These are phyloP conservation scores for Catharanthus roseus DNA, from an alignment of 257 asterid genomes.

Conservation along the genomic window DNA sequence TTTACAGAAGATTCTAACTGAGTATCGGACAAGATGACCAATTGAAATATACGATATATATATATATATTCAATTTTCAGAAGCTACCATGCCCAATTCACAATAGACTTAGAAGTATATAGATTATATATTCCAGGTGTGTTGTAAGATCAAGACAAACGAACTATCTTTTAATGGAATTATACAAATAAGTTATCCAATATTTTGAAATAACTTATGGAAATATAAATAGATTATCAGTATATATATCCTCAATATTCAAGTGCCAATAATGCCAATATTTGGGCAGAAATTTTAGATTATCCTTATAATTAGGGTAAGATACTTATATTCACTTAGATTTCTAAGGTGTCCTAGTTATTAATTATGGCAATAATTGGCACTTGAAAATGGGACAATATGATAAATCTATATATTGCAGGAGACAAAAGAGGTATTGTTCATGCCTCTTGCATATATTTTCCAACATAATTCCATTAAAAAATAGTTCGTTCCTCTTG, in stretches of 20 bases:
- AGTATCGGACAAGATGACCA: too few relatives aligned
- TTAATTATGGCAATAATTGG: background rate
- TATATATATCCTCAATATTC: background rate
- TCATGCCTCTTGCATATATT: background rate
- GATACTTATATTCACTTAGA: background rate
- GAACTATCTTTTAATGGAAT: constrained; percentile 30
- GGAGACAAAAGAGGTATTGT: constrained; percentile 3
- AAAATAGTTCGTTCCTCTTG: constrained; percentile 39
- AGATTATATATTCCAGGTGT: constrained; percentile 16
- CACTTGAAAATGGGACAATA: constrained; percentile 1
- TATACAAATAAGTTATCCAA: constrained; percentile 6
- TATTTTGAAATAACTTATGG: background rate
- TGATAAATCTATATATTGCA: constrained; percentile 8
- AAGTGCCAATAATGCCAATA: constrained; percentile 6
- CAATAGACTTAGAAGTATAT: too few relatives aligned
- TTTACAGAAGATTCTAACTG: too few relatives aligned
- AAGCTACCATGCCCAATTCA: background rate
- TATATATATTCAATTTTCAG: background rate
- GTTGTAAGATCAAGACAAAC: constrained; percentile 26
- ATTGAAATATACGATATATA: too few relatives aligned
- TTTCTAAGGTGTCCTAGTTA: background rate
- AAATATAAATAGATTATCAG: background rate
- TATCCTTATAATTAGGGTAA: background rate
- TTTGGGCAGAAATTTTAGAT: background rate
- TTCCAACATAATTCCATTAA: constrained; percentile 30